Evolutionary conservation across 176 grass and related monocot genomes (phyloP).

Genomic region (Oropetium thomaeum): DNA sequence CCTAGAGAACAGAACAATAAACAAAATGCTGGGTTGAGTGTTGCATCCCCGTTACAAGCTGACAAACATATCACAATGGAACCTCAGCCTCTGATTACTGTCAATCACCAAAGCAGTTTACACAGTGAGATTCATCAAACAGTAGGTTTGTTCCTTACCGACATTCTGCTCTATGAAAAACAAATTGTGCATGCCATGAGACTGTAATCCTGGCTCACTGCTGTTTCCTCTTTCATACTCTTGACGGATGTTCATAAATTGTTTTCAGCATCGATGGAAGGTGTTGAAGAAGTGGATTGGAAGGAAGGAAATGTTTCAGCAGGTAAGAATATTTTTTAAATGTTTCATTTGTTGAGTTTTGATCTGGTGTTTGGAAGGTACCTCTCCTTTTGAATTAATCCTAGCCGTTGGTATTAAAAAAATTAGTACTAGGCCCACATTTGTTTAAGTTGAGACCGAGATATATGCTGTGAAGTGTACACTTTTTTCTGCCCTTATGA

Average conservation of each 20-base stretch:
- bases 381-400: too few species aligned
- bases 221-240: neutral
- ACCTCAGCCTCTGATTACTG: neutral
- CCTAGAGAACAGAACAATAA: neutral
- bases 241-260: neutral
- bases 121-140: neutral
- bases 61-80: neutral
- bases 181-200: neutral
- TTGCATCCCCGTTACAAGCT: neutral
- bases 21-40: neutral
- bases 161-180: neutral
- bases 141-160: neutral
- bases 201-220: neutral
- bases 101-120: neutral
- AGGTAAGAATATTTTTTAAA: neutral
- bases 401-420: too few species aligned
- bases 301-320: slow-evolving; percentile 8
- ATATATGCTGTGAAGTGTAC: neutral
- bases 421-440: too few species aligned
- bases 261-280: neutral
- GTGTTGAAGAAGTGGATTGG: slow-evolving; percentile 11
- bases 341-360: neutral
- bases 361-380: too few species aligned
- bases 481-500: neutral
- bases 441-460: neutral